Base-by-base conservation (phyloP, 768 basidiomycete genomes). In the Mycena chlorophos region DNA sequence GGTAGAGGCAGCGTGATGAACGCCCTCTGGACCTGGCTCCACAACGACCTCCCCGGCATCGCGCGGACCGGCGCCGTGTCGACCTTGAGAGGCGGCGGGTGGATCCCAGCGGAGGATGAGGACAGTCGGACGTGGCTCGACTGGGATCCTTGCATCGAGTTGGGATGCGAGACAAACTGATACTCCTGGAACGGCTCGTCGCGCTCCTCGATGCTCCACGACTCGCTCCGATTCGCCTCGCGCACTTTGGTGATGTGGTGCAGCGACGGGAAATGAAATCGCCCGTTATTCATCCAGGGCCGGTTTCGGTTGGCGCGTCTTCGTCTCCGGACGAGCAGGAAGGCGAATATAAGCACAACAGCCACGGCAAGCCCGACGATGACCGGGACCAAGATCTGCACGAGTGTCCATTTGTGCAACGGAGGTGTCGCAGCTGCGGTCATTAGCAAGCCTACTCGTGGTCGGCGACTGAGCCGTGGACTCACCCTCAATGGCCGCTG, bases 141-240 rank as follows among this genome's bases (percentile, higher is more conserved):
- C 1, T 38, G 53, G 47, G 60, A 62, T 19, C 56, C 60, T 47
- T 62, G 56, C 2, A 62, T 45, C 25, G 60, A 62, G 20, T 52
- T 45, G 12, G 60, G 60, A 25, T 55, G 52, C 17, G 60, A 62
- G 10, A 62, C 60, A 42, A 62, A 58, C 51, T 62, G 50, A 40
- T 62, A 62, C 55, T 62, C 60, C 5, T 49, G 22, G 54, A 62
- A 16, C 5, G 34, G 34, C 51, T 57, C 56, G 14, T 58, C 26
- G 16, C 19, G 39, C 8, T 62, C 56, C 6, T 62, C 60, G 34
- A 62, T 62, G 29, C 54, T 62, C 60, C 60, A 62, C 5, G 60
- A 62, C 30, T 5, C 37, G 27, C 56, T 58, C 19, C 60, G 56
- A 23, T 58, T 25, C 45, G 53, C 10, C 43, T 55, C 54, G 38